Base-by-base conservation (phyloP, 768 basidiomycete genomes). In the Naganishia antarctica region DNA sequence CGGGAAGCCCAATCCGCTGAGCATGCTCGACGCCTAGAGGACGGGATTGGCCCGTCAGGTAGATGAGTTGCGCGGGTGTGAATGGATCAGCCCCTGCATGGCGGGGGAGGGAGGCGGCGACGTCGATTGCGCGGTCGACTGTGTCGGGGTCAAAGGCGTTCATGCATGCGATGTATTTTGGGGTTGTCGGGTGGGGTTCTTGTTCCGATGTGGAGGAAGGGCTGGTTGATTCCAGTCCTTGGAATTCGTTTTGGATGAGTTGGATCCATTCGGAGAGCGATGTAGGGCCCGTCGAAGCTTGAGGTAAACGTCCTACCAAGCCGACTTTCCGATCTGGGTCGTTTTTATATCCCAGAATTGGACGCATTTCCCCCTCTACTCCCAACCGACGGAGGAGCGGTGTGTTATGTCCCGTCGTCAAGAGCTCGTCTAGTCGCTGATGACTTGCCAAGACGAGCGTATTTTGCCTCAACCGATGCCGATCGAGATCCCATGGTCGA, bases 261-360 rank as follows among this genome's bases (percentile, higher is more conserved):
- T 48, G 16, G 4, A 31, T 31, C 63, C 63, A 64, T 21, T 64
- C 44, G 1, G 1, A 21, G 15, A 58, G 31, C 12, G n/a, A 3
- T 18, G 40, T 40, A 37, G 41, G n/a, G 15, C 16, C 15, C 32
- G 12, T 18, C 18, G 18, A 9, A n/a, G n/a, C n/a, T n/a, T n/a
- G n/a, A 2, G 51, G 45, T 26, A 64, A 45, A 0, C 23, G 28
- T 15, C 16, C 44, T 1, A 60, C 63, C 21, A 64, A 13, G 2
- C 63, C 63, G 40, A 64, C 59, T 34, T 59, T 64, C 8, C 63
- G 41, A 26, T 58, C 63, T 15, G 63, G 43, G 29, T 64, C 63
- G 45, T 29, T 32, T 26, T 64, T 64, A 21, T 64, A 64, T 44
- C 63, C 63, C 4, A 59, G 37, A 44, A 64, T 41, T 32, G 31